Conservation (phyloP, 2,329 filamentous ascomycete species). For the Pseudogymnoascus sp. region DNA sequence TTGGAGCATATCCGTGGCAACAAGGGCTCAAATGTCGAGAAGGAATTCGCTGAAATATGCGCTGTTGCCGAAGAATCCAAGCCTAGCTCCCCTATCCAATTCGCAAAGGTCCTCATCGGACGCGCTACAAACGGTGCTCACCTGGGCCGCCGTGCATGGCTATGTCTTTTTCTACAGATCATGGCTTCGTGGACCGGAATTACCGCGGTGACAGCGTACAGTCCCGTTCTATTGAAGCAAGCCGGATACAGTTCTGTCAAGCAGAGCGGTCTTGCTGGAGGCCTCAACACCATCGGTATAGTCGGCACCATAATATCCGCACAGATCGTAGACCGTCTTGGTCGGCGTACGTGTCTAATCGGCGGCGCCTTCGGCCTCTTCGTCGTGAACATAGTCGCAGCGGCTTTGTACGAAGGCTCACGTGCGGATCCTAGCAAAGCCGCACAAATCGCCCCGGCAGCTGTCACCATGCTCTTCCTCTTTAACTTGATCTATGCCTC, state of each 20-base stretch:
- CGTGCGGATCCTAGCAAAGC: conserved; percentile 32
- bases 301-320: conserved; percentile 43
- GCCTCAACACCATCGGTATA: conserved; percentile 45
- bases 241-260: conserved; percentile 34
- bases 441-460: conserved; percentile 36
- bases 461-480: conserved; percentile 43
- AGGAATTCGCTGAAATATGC: conserved; percentile 31
- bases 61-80: conserved; percentile 26
- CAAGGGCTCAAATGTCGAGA: conserved; percentile 17
- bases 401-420: conserved; percentile 30
- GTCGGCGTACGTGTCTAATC: conserved; percentile 39
- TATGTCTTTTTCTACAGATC: conserved; percentile 38
- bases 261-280: conserved; percentile 41
- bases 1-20: conserved; percentile 14
- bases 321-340: conserved; percentile 43
- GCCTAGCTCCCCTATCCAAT: conserved; percentile 32
- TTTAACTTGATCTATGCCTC: conserved; percentile 46
- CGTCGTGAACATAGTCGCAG: conserved; percentile 35
- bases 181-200: conserved; percentile 39
- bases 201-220: conserved; percentile 29
- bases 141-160: conserved; percentile 34
- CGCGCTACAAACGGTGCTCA: conserved; percentile 28
- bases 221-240: conserved; percentile 28
- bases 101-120: conserved; percentile 32
- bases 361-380: conserved; percentile 39